phyloP scores from a whole-genome alignment of 2,329 filamentous ascomycete species.

The Ophiosphaerella narmari region DNA sequence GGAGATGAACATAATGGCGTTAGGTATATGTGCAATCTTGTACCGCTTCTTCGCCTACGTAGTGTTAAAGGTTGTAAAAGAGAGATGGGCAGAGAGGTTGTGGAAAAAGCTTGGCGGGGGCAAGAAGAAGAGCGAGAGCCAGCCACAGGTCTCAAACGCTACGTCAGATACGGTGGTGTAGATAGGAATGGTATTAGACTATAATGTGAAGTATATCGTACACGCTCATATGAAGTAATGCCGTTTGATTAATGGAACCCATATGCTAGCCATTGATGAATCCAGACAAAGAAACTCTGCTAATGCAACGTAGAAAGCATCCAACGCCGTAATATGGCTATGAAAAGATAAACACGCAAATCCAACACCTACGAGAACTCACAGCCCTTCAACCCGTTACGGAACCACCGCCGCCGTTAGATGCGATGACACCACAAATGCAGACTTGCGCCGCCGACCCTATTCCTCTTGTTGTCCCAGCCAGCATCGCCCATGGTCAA shows the following conservation, averaged over 20 bases:
- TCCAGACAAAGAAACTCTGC: too few relatives aligned
- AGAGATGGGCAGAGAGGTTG: slow-evolving; percentile 53
- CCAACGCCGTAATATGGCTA: too few relatives aligned
- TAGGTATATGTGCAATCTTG: slow-evolving; percentile 66
- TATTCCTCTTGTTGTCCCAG: slow-evolving; percentile 39
- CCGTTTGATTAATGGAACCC: too few relatives aligned
- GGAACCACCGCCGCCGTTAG: background rate
- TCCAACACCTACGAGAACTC: too few relatives aligned
- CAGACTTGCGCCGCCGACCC: slow-evolving; percentile 30
- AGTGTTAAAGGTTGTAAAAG: slow-evolving; percentile 60
- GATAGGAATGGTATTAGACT: too few relatives aligned
- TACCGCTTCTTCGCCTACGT: slow-evolving; percentile 69
- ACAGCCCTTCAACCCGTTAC: background rate
- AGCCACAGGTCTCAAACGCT: background rate
- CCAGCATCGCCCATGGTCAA: slow-evolving; percentile 38
- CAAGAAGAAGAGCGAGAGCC: slow-evolving; percentile 10
- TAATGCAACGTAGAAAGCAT: too few relatives aligned
- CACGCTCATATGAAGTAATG: too few relatives aligned
- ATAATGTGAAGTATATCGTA: too few relatives aligned
- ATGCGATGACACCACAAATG: slow-evolving; percentile 37
- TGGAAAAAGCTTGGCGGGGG: slow-evolving; percentile 32
- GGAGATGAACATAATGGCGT: slow-evolving; percentile 63
- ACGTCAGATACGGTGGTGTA: background rate
- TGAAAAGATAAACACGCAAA: too few relatives aligned
- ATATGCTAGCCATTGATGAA: too few relatives aligned